Evolutionary conservation across 768 basidiomycete species (phyloP).

Genomic region (Tremella fuciformis): DNA sequence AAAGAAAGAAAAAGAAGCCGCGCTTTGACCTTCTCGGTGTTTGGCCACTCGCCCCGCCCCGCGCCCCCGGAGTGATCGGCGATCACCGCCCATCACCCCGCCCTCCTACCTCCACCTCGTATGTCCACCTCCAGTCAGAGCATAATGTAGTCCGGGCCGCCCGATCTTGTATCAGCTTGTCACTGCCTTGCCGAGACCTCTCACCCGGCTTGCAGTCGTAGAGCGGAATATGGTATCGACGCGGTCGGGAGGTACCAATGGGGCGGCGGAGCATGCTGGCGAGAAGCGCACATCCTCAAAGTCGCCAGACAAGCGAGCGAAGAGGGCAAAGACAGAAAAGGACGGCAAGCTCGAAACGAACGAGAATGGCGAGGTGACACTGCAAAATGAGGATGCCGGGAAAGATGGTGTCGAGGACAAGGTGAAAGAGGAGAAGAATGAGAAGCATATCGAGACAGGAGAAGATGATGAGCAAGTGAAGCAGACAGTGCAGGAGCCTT

Average conservation of each 20-base stretch:
- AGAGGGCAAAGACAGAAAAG: conserved; percentile 22
- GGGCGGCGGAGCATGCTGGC: background rate
- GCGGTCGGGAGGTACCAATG: conserved; percentile 12
- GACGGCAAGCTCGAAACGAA: conserved; percentile 24
- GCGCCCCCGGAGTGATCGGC: no score
- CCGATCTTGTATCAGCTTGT: no score
- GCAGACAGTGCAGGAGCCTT: conserved; percentile 1
- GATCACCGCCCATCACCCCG: no score
- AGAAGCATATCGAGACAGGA: conserved; percentile 8
- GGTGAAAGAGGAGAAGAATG: conserved; percentile 10
- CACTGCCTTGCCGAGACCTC: no score
- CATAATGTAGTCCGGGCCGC: no score
- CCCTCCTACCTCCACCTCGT: no score
- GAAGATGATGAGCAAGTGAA: conserved; percentile 4
- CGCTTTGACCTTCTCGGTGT: no score
- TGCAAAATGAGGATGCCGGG: conserved; percentile 17
- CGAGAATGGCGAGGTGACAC: conserved; percentile 25
- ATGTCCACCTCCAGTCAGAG: no score
- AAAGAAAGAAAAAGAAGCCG: no score
- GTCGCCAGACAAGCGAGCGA: conserved; percentile 10
- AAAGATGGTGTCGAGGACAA: conserved; percentile 8
- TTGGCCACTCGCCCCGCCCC: no score
- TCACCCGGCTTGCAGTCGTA: no score
- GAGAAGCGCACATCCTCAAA: conserved; percentile 14
- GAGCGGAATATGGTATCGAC: conserved; percentile 21